phyloP scores from a whole-genome alignment of 169 alveolate genomes.

The Eimeria acervulina region DNA sequence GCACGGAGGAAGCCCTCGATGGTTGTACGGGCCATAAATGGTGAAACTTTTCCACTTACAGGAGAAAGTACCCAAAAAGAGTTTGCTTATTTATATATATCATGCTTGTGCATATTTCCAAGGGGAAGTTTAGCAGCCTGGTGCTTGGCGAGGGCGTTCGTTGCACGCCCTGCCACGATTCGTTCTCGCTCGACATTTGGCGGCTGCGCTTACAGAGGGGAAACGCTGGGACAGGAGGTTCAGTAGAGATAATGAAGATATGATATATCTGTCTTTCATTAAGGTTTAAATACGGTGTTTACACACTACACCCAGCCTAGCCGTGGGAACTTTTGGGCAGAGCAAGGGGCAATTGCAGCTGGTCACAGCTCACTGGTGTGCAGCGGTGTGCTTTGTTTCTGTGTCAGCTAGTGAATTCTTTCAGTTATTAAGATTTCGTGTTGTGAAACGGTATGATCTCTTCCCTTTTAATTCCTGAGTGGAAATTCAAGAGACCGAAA shows the following conservation, averaged over 20 bases:
- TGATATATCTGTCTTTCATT: background rate
- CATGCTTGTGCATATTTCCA: too few species aligned
- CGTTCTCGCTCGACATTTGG: background rate
- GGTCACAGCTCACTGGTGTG: conserved; percentile 18
- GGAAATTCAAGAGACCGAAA: background rate
- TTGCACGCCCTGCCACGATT: background rate
- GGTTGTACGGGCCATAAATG: too few species aligned
- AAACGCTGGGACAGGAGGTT: background rate
- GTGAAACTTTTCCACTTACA: too few species aligned
- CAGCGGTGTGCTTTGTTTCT: background rate
- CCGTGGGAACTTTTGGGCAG: background rate
- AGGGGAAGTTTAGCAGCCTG: background rate
- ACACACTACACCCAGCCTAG: background rate
- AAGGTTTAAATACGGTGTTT: background rate
- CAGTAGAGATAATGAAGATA: background rate
- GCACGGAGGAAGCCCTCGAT: background rate
- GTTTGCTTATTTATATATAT: too few species aligned
- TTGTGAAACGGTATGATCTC: background rate
- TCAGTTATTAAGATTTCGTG: background rate
- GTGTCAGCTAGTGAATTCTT: background rate
- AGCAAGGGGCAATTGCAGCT: background rate
- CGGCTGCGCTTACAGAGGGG: background rate
- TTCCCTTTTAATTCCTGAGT: background rate
- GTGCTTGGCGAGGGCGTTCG: background rate
- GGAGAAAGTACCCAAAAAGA: too few species aligned